Base-by-base conservation (phyloP, 2,329 filamentous ascomycete genomes). In the Parastagonospora avenae region DNA sequence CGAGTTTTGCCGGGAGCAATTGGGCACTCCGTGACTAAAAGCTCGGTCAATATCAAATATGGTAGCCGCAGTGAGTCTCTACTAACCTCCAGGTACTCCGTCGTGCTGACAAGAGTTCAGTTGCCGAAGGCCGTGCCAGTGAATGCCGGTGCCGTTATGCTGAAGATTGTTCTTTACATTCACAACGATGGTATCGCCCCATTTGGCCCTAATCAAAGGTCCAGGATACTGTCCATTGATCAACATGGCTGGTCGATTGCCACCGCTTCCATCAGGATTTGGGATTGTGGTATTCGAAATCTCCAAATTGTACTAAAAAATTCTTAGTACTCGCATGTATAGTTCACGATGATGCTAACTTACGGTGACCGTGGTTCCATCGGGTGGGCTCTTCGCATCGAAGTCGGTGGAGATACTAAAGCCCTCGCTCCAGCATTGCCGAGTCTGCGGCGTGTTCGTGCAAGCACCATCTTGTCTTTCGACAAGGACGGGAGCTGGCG, bases 201-300 rank as follows among this genome's bases (percentile, higher is more conserved):
- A 74, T 24, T 67, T 63, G 27, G 62, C 67, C 45, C 66, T 63
- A 14, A 70, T 57, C 4, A 57, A 48, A 7, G 88, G 89, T 0
- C 86, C 89, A 1, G 88, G 88, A 53, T 83, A 87, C 37, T 84
- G 80, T 8, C 82, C 83, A 28, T 74, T 74, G 44, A 73, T 64
- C 52, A 89, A 77, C 48, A 68, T 64, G 60, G 67, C 72, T 10
- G 43, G 51, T 63, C 72, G 40, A 51, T 64, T 56, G 62, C 65
- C 46, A 58, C 71, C 49, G 68, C 61, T 54, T 31, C 76, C 76
- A 60, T 79, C 75, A 2, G 73, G 68, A 41, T 75, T 72, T 41
- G 67, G 64, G 31, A 42, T 48, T 4, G 76, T 77, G 4, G 67
- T 67, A 46, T 78, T 77, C 3, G 74, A 73, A 35, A 79, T 70